A percentile compares a stretch with the other conserved stretches of the same genome.
Evolutionary conservation across 2,329 filamentous ascomycete genomes (phyloP).

Genomic region (Exophiala aquamarina): DNA sequence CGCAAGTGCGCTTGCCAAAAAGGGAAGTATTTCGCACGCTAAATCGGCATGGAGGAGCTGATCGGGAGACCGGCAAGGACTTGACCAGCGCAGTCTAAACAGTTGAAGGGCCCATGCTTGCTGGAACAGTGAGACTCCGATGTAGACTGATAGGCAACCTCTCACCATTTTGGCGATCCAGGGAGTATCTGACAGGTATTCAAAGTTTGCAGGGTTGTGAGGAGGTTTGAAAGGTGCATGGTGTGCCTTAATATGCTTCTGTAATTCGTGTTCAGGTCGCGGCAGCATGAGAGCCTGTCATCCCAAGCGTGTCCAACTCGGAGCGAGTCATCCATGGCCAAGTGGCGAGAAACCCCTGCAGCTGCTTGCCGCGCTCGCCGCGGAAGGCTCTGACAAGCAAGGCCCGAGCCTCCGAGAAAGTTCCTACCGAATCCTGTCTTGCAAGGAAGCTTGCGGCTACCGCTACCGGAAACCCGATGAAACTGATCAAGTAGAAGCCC

Average conservation of each 20-base stretch:
- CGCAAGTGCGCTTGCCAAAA: conserved; percentile 1
- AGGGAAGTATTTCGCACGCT: conserved; percentile 9
- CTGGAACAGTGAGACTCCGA: no score
- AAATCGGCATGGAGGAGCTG: neutral
- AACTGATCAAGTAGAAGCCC: conserved; percentile 6
- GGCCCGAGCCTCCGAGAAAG: conserved; percentile 5
- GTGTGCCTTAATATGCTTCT: conserved; percentile 1
- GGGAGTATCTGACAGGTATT: no score
- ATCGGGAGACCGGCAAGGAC: conserved; percentile 1
- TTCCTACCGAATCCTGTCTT: conserved; percentile 2
- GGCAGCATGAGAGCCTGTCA: conserved; percentile 1
- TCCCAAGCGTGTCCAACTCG: conserved; percentile 2
- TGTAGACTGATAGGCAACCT: no score
- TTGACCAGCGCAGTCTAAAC: no score
- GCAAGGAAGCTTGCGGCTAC: conserved; percentile 9
- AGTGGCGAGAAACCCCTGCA: conserved; percentile 7
- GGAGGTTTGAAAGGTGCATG: neutral
- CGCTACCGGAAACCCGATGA: conserved; percentile 7
- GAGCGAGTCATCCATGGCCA: conserved; percentile 4
- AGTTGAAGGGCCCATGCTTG: no score
- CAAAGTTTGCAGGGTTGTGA: no score
- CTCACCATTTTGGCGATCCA: no score
- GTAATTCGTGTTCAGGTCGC: conserved; percentile 1
- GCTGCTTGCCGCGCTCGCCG: conserved; percentile 1
- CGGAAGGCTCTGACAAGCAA: conserved; percentile 6